Conservation (phyloP, 2,329 filamentous ascomycete genomes). For the Colletotrichum viniferum region DNA sequence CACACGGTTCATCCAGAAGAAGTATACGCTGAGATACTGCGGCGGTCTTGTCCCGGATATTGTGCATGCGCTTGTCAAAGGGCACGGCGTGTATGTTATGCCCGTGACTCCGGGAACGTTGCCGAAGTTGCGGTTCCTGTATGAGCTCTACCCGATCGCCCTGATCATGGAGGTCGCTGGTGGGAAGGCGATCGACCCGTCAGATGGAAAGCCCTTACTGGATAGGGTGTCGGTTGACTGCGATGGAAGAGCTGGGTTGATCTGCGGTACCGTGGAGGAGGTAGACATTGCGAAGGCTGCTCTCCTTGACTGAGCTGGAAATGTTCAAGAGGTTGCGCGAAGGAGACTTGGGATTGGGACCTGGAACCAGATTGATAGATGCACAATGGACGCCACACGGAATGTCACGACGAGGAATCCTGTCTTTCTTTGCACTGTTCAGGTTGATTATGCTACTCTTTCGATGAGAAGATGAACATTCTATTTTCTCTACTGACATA, state of each 20-base stretch:
- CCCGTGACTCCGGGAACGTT: slow-evolving; percentile 55
- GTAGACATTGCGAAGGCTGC: slow-evolving; percentile 41
- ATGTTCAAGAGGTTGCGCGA: background rate
- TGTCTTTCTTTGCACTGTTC: background rate
- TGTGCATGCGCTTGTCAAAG: slow-evolving; percentile 63
- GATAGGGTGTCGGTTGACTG: slow-evolving; percentile 40
- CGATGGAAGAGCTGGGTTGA: slow-evolving; percentile 54
- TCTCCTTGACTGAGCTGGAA: slow-evolving; percentile 15
- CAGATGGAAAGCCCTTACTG: slow-evolving; percentile 44
- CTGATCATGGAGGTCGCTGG: slow-evolving; percentile 65
- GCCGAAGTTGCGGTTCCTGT: slow-evolving; percentile 63
- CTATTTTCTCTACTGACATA: background rate
- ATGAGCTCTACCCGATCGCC: slow-evolving; percentile 65
- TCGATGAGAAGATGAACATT: background rate
- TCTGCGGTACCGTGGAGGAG: slow-evolving; percentile 56
- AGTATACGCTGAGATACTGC: slow-evolving; percentile 64
- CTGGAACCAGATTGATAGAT: background rate
- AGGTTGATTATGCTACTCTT: background rate
- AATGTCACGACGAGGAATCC: background rate
- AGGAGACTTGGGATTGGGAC: background rate
- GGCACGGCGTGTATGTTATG: slow-evolving; percentile 64
- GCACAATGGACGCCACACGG: background rate
- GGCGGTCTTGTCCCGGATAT: slow-evolving; percentile 67
- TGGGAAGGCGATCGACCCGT: slow-evolving; percentile 57
- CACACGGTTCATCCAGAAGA: slow-evolving; percentile 50